Conservation (phyloP, 805 yeast species). For the Kodamaea kakaduensis region DNA sequence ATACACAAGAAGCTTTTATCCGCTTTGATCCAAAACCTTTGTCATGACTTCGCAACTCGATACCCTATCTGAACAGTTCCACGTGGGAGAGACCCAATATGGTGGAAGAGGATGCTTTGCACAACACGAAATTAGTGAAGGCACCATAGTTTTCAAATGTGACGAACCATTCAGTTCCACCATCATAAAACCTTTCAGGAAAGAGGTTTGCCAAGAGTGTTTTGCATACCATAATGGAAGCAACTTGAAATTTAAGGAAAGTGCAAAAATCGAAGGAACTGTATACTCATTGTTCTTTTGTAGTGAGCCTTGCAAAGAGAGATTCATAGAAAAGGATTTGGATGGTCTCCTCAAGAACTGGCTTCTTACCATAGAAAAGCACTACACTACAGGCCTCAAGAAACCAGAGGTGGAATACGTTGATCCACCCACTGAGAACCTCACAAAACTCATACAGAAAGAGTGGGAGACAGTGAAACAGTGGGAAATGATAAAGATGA, state of each 20-base stretch:
- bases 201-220: slow-evolving; percentile 60
- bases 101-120: slow-evolving; percentile 67
- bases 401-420: slow-evolving; percentile 23
- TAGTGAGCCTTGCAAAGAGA: slow-evolving; percentile 38
- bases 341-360: slow-evolving; percentile 30
- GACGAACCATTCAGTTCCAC: slow-evolving; percentile 44
- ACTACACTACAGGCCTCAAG: slow-evolving; percentile 19
- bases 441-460: slow-evolving; percentile 13
- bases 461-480: slow-evolving; percentile 37
- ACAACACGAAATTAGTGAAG: slow-evolving; percentile 31
- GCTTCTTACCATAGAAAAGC: slow-evolving; percentile 36
- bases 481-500: slow-evolving; percentile 30
- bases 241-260: slow-evolving; percentile 40
- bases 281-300: slow-evolving; percentile 51
- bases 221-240: slow-evolving; percentile 46
- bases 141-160: slow-evolving; percentile 38
- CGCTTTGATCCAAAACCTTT: too few relatives aligned
- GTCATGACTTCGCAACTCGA: too few relatives aligned
- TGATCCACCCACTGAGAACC: slow-evolving; percentile 13
- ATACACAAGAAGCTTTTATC: too few relatives aligned
- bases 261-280: slow-evolving; percentile 14
- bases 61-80: slow-evolving; percentile 25
- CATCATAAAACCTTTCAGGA: slow-evolving; percentile 50
- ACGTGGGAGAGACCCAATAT: slow-evolving; percentile 38
- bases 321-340: slow-evolving; percentile 34